Percentiles rank a stretch among this genome's conserved stretches.
These are phyloP conservation scores for Citrus unshiu DNA, from an alignment of 345 rosid species.

Conservation along the genomic window DNA sequence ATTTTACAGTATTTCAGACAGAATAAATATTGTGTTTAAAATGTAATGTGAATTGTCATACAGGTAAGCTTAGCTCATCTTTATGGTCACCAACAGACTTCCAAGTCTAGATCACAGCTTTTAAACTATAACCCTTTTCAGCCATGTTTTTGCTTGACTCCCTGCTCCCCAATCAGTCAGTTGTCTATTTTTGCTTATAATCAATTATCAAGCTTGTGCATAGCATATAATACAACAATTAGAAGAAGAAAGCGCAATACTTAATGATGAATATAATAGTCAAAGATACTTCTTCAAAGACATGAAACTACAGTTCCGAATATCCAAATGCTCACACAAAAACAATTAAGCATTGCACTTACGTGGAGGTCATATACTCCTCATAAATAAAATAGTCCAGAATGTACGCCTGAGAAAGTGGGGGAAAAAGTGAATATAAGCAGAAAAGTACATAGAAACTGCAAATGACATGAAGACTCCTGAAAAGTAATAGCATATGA, in stretches of 20 bases:
- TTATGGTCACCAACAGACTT: neutral
- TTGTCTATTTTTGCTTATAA: neutral
- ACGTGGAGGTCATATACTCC: conserved; percentile 95
- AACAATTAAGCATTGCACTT: conserved; percentile 34
- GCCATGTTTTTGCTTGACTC: neutral
- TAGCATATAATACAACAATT: neutral
- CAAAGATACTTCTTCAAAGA: neutral
- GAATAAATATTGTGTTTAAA: neutral
- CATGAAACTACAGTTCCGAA: neutral
- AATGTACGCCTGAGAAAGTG: conserved; percentile 58
- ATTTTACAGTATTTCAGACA: neutral
- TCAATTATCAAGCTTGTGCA: neutral
- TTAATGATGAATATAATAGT: neutral
- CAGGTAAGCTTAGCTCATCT: neutral
- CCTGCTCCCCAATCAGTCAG: neutral
- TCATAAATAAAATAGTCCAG: conserved; percentile 79
- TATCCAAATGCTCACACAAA: conserved; percentile 1
- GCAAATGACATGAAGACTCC: neutral
- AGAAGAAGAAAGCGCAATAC: neutral
- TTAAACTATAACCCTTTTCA: neutral
- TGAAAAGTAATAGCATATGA: neutral
- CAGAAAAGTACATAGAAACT: conserved; percentile 11
- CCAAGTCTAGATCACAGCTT: neutral
- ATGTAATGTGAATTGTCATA: neutral
- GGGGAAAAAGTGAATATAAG: conserved; percentile 11